A percentile compares a stretch with the other conserved stretches of the same genome.
Evolutionary conservation across 345 rosid species (phyloP).

Genomic region (Ceriops zippeliana): DNA sequence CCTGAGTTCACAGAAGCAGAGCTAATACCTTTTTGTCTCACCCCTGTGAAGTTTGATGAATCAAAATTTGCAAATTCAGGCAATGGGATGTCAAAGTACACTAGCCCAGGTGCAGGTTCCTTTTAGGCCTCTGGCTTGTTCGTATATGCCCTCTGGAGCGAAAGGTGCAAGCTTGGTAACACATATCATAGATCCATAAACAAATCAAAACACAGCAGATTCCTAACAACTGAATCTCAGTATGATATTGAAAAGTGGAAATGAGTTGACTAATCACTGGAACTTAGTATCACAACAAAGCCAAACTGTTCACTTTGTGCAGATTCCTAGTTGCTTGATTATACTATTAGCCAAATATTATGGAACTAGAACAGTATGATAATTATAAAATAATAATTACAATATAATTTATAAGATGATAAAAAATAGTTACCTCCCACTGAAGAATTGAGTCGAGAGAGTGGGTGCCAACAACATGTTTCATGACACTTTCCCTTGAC

Average conservation of each 20-base stretch:
- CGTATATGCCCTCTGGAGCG: slow-evolving; percentile 52
- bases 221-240: too few species aligned
- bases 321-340: background rate
- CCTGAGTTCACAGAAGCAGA: slow-evolving; percentile 77
- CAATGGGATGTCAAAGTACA: slow-evolving; percentile 80
- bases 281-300: too few species aligned
- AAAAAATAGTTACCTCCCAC: background rate
- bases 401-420: too few species aligned
- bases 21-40: slow-evolving; percentile 64
- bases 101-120: slow-evolving; percentile 79
- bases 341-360: background rate
- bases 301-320: background rate
- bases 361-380: background rate
- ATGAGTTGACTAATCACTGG: too few species aligned
- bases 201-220: too few species aligned
- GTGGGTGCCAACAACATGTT: slow-evolving; percentile 55
- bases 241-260: too few species aligned
- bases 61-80: slow-evolving; percentile 66
- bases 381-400: too few species aligned
- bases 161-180: background rate
- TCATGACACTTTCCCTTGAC: slow-evolving; percentile 79
- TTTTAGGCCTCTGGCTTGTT: slow-evolving; percentile 54
- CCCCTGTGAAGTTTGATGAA: slow-evolving; percentile 62
- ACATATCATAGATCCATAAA: too few species aligned
- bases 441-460: slow-evolving; percentile 66